Percentiles rank a stretch among this genome's conserved stretches.
phyloP scores from a whole-genome alignment of 2,329 filamentous ascomycete genomes.

The Ophiostoma sp. region DNA sequence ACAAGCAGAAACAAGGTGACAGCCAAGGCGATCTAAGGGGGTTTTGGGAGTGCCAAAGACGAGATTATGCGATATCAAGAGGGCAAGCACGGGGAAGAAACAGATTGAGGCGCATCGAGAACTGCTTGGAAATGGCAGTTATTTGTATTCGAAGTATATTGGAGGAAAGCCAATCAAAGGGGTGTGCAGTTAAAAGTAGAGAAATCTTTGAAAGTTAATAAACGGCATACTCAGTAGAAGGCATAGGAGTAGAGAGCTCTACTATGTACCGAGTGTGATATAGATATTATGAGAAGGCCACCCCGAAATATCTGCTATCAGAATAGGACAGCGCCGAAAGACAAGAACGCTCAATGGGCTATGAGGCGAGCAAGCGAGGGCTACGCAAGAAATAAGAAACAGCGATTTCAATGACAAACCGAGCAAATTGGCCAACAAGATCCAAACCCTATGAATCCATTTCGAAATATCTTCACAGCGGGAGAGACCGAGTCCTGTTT shows the following conservation, averaged over 20 bases:
- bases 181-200: not conserved
- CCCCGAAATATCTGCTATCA: not conserved
- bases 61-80: not conserved
- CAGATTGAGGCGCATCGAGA: not conserved
- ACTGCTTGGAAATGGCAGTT: not conserved
- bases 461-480: not conserved
- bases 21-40: constrained; percentile 15
- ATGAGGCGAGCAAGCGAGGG: not conserved
- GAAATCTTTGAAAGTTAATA: not conserved
- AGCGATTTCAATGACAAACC: not conserved
- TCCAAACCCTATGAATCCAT: not conserved
- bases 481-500: constrained; percentile 12
- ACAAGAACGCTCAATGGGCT: too few species aligned
- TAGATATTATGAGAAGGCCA: not conserved
- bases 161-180: not conserved
- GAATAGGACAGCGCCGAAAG: not conserved
- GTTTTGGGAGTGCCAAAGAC: not conserved
- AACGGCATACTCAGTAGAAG: too few species aligned
- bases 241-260: too few species aligned
- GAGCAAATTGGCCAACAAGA: not conserved
- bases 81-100: not conserved
- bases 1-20: constrained; percentile 11
- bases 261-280: too few species aligned
- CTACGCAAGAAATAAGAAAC: not conserved
- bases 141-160: not conserved